Evolutionary conservation across 2,329 filamentous ascomycete species (phyloP).

Genomic region (Microcyclospora pomicola): DNA sequence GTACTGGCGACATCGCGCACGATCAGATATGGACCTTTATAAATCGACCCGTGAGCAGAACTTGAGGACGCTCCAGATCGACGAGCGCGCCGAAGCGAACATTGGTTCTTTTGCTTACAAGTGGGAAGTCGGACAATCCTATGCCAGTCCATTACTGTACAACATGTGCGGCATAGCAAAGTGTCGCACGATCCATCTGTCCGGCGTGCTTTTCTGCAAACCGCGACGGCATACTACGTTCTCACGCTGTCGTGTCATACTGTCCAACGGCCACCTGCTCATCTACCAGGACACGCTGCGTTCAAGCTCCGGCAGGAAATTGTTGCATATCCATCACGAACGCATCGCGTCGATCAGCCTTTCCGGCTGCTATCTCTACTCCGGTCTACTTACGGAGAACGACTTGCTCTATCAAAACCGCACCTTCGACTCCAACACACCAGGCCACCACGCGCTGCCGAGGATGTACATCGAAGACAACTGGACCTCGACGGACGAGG

Average conservation of each 20-base stretch:
- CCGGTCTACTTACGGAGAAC: slow-evolving; percentile 46
- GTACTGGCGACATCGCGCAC: slow-evolving; percentile 48
- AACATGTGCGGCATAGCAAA: slow-evolving; percentile 52
- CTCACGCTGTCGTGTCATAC: slow-evolving; percentile 44
- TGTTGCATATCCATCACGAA: slow-evolving; percentile 49
- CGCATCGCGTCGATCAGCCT: slow-evolving; percentile 46
- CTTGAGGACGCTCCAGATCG: slow-evolving; percentile 45
- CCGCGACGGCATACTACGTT: slow-evolving; percentile 49
- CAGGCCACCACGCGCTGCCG: slow-evolving; percentile 45
- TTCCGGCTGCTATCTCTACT: slow-evolving; percentile 52
- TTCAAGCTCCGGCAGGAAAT: slow-evolving; percentile 37
- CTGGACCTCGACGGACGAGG: slow-evolving; percentile 50
- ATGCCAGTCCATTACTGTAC: slow-evolving; percentile 50
- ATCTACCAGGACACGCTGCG: slow-evolving; percentile 49
- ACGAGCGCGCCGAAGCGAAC: slow-evolving; percentile 50
- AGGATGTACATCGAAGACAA: slow-evolving; percentile 46
- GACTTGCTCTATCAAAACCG: slow-evolving; percentile 51
- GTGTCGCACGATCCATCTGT: slow-evolving; percentile 49
- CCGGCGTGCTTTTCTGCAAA: slow-evolving; percentile 50
- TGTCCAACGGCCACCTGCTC: slow-evolving; percentile 46
- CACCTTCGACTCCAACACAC: slow-evolving; percentile 49
- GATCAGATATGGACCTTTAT: slow-evolving; percentile 43
- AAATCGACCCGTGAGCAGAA: slow-evolving; percentile 45
- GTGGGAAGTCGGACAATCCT: slow-evolving; percentile 52
- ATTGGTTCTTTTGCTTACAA: slow-evolving; percentile 54